A percentile compares a stretch with the other conserved stretches of the same genome.
Evolutionary conservation across 306 rosid genomes (phyloP).

Genomic region (Glycine soja): DNA sequence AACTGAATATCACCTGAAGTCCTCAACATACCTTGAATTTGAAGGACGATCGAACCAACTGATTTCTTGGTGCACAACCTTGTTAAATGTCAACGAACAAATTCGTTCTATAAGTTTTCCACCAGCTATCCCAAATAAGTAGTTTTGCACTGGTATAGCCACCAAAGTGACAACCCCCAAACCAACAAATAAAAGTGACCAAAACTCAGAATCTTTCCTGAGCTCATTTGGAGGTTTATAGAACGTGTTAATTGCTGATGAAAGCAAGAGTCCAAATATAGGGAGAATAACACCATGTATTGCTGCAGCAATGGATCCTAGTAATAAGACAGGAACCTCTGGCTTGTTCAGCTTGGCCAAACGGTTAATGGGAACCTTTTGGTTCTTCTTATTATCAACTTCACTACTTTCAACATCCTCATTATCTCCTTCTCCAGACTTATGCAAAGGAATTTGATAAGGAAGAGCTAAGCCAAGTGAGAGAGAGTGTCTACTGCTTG

Average conservation of each 20-base stretch:
- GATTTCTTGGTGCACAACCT: conserved; percentile 83
- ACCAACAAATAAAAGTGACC: conserved; percentile 67
- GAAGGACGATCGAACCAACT: conserved; percentile 86
- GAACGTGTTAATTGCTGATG: conserved; percentile 67
- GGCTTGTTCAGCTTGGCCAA: conserved; percentile 72
- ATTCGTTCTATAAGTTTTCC: conserved; percentile 76
- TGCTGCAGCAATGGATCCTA: conserved; percentile 73
- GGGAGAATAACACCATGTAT: conserved; percentile 71
- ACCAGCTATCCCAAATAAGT: conserved; percentile 77
- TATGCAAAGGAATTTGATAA: conserved; percentile 23
- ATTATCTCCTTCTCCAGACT: conserved; percentile 27
- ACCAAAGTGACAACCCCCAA: conserved; percentile 56
- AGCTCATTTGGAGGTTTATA: conserved; percentile 61
- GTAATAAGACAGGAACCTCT: conserved; percentile 65
- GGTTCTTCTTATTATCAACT: conserved; percentile 14
- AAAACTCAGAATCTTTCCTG: conserved; percentile 59
- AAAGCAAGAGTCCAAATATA: conserved; percentile 69
- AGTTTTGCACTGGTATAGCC: conserved; percentile 48
- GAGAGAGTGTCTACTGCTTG: conserved; percentile 38
- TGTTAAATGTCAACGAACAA: conserved; percentile 73
- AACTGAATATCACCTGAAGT: not conserved
- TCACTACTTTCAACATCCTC: conserved; percentile 10
- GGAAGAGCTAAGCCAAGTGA: conserved; percentile 29
- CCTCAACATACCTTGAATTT: conserved; percentile 72
- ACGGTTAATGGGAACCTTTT: conserved; percentile 57